Evolutionary conservation across 2,329 filamentous ascomycete species (phyloP).

Genomic region (Raffaelea ambrosiae): DNA sequence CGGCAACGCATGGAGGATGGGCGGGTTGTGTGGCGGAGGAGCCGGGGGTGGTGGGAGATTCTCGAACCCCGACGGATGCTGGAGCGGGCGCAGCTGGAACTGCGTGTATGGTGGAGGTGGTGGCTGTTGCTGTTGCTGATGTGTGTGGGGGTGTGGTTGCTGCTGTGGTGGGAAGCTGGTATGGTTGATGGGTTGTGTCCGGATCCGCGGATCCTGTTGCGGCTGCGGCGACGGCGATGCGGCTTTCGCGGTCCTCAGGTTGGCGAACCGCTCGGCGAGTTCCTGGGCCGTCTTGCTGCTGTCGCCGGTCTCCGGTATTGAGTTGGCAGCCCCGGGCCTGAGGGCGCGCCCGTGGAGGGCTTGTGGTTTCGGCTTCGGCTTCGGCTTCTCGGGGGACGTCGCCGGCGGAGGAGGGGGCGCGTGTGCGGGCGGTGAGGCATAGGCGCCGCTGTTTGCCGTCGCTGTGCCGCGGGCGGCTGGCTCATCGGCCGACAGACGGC

Average conservation of each 20-base stretch:
- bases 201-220: constrained; percentile 44
- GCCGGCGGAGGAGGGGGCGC: too few species aligned
- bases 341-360: constrained; percentile 55
- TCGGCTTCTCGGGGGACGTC: constrained; percentile 19
- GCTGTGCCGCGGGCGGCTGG: too few species aligned
- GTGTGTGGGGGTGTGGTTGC: background rate
- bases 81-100: constrained; percentile 5
- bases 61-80: constrained; percentile 4
- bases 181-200: constrained; percentile 39
- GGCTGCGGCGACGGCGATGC: constrained; percentile 16
- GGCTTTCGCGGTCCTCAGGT: constrained; percentile 33
- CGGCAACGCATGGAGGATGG: constrained; percentile 25
- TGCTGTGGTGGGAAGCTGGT: constrained; percentile 21
- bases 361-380: constrained; percentile 57
- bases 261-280: constrained; percentile 47
- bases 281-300: constrained; percentile 33
- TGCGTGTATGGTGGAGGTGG: background rate
- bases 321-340: constrained; percentile 11
- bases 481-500: too few species aligned
- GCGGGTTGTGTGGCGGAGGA: background rate
- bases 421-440: background rate
- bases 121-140: constrained; percentile 5
- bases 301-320: constrained; percentile 18
- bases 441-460: background rate
- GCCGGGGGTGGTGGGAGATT: background rate